These are phyloP conservation scores for Picea engelmannii DNA, from an alignment of 83 land plant species.

Conservation along the genomic window DNA sequence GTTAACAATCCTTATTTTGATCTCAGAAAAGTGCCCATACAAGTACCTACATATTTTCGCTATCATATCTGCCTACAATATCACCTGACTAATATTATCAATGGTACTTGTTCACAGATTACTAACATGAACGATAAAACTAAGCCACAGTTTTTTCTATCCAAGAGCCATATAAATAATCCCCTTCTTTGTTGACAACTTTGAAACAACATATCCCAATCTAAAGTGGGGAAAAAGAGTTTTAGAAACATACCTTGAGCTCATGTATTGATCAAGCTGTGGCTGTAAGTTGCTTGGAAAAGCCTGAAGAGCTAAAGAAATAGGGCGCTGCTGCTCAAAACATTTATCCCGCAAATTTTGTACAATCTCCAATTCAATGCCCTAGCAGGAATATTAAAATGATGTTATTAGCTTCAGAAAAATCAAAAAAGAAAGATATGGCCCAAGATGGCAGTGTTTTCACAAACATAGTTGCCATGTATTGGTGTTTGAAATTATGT, in stretches of 20 bases:
- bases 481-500: not conserved
- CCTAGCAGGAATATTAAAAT: slow-evolving; percentile 14
- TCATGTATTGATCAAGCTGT: slow-evolving; percentile 74
- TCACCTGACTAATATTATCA: not conserved
- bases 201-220: not conserved
- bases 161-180: not conserved
- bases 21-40: too few relatives aligned
- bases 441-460: not conserved
- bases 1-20: too few relatives aligned
- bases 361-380: slow-evolving; percentile 82
- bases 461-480: not conserved
- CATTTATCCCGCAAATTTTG: slow-evolving; percentile 60
- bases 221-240: not conserved
- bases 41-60: too few relatives aligned
- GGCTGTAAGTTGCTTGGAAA: slow-evolving; percentile 77
- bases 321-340: slow-evolving; percentile 56
- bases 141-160: too few relatives aligned
- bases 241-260: slow-evolving; percentile 40
- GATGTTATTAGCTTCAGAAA: too few relatives aligned
- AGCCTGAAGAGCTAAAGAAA: slow-evolving; percentile 77
- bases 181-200: not conserved
- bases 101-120: too few relatives aligned
- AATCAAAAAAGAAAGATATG: not conserved
- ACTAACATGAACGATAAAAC: too few relatives aligned
- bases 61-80: not conserved